Evolutionary conservation across 192 early-diverging fungal genomes (phyloP), one percentile per base, ranked within the genome.

Genomic region (Physocladia obscura): DNA sequence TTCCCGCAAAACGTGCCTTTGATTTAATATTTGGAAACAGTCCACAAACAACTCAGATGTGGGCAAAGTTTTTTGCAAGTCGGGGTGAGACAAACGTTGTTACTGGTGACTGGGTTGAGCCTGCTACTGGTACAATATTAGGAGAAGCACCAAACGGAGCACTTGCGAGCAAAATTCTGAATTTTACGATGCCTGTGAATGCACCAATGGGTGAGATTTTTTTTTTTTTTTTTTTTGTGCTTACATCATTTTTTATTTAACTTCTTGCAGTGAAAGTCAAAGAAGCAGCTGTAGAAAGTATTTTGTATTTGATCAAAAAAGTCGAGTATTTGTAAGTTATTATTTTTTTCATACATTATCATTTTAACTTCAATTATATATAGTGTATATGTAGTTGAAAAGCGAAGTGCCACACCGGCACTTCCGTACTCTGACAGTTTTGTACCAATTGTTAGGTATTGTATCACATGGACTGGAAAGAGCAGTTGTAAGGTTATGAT

Each of bases 371-470:
- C n/a, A n/a, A n/a, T n/a, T n/a, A 26, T 49, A 22, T 22, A 37
- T 24, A 80, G 74, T 27, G 39, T 73, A n/a, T 80, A 89, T 67
- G 76, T 80, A 0, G 75, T 88, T 29, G 74, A 76, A 13, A 60
- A 73, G 1, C 56, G 73, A 29, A 81, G 79, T 21, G 70, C 69
- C 36, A 87, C 89, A 19, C 82, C 87, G 2, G 74, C 80, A 19
- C 55, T 91, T 55, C 89, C 90, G 1, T 92, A 89, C 67, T 84
- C 78, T 39, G 91, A 92, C 73, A 78, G 81, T 6, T 92, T 92
- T 72, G 74, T 82, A 0, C 82, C 89, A 17, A 62, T 81, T 2
- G 76, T 81, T 11, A 79, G 84, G 31, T 89, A 81, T 62, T 92
- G 91, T 59, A 90, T 92, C 36, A 90, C 90, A 0, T 89, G 79